Conservation (phyloP, 2,329 filamentous ascomycete genomes). For the Calonectria hawksworthii region DNA sequence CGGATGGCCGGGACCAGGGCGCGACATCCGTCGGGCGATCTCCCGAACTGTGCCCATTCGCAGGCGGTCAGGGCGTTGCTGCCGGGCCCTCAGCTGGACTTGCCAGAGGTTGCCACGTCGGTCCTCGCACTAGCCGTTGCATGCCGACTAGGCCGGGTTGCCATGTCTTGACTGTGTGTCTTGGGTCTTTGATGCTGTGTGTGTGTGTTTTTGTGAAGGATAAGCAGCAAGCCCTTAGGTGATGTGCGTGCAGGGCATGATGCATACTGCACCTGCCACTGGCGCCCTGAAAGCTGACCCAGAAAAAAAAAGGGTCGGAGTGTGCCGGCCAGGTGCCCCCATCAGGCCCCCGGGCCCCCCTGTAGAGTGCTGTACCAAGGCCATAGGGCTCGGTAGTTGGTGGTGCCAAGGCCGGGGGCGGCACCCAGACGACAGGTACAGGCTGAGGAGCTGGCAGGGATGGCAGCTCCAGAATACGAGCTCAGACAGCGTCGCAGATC, state of each 20-base stretch:
- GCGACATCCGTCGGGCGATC: slow-evolving; percentile 7
- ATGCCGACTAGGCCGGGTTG: not conserved
- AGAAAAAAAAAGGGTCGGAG: not conserved
- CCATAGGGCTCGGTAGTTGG: slow-evolving; percentile 8
- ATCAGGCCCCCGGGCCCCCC: not conserved
- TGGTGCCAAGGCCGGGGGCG: not conserved
- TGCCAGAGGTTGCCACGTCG: not conserved
- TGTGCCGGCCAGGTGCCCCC: not conserved
- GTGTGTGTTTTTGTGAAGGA: not conserved
- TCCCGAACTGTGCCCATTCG: not conserved
- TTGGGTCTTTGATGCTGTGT: not conserved
- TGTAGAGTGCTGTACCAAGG: too few relatives aligned
- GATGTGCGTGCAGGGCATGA: not conserved
- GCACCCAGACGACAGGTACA: not conserved
- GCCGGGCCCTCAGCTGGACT: not conserved
- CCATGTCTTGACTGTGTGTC: not conserved
- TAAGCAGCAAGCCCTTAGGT: not conserved
- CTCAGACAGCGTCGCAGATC: not conserved
- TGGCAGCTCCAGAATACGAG: slow-evolving; percentile 2
- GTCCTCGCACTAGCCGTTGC: slow-evolving; percentile 6
- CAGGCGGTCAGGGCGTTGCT: not conserved
- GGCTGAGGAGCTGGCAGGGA: not conserved
- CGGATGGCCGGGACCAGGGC: not conserved
- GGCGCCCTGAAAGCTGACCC: not conserved
- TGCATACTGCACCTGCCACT: not conserved